Conservation (phyloP, 192 early-diverging fungal species). For the Rhizoclosmatium globosum region DNA sequence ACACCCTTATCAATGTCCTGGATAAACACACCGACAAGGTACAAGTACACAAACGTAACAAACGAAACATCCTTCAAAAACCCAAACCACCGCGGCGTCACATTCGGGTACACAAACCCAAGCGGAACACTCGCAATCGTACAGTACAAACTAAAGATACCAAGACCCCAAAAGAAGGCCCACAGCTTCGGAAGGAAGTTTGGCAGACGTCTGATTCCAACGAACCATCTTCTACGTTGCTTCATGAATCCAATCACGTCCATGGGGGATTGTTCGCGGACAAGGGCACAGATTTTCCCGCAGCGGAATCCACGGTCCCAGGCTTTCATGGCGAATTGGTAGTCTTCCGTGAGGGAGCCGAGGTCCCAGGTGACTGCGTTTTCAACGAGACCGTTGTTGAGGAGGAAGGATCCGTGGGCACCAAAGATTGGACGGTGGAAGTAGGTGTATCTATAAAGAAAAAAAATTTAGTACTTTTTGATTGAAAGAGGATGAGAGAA, state of each 20-base stretch:
- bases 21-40: constrained; percentile 60
- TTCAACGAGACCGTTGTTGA: constrained; percentile 62
- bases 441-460: constrained; percentile 53
- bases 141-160: constrained; percentile 52
- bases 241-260: constrained; percentile 63
- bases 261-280: constrained; percentile 63
- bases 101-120: constrained; percentile 42
- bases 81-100: constrained; percentile 65
- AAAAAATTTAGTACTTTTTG: background rate
- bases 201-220: constrained; percentile 61
- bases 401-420: constrained; percentile 64
- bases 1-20: constrained; percentile 62
- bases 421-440: constrained; percentile 63
- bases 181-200: constrained; percentile 63
- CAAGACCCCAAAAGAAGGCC: constrained; percentile 64
- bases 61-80: constrained; percentile 63
- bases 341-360: constrained; percentile 63
- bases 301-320: constrained; percentile 61
- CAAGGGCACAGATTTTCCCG: constrained; percentile 60
- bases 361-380: constrained; percentile 66
- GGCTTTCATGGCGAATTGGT: constrained; percentile 60
- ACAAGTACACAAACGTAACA: constrained; percentile 60
- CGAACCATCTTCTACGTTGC: constrained; percentile 62
- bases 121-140: constrained; percentile 59
- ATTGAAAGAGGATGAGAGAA: background rate